Conservation (phyloP, 495 filamentous ascomycete species). For the Trichoderma virens region DNA sequence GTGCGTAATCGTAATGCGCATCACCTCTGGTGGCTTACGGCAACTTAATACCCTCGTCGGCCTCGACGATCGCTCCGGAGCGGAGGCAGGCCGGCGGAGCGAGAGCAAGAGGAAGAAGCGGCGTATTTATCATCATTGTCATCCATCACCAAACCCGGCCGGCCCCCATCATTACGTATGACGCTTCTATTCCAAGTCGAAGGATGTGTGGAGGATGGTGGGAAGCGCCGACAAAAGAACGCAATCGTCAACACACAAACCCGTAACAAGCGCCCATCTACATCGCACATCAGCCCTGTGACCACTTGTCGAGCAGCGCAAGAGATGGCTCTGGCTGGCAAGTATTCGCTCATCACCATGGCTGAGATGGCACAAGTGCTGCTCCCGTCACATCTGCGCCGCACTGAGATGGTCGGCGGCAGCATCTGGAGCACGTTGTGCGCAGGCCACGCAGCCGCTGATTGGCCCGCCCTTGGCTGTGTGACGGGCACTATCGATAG, state of each 20-base stretch:
- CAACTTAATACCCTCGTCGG: background rate
- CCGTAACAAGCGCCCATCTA: background rate
- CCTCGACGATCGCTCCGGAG: background rate
- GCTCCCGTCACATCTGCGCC: background rate
- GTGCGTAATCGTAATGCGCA: background rate
- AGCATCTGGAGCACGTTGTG: background rate
- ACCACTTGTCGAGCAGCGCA: background rate
- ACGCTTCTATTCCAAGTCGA: background rate
- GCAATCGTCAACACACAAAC: background rate
- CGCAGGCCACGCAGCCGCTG: background rate
- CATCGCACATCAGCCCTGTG: slow-evolving; percentile 1
- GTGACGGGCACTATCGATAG: slow-evolving; percentile 1
- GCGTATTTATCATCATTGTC: background rate
- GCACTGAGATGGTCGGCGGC: background rate
- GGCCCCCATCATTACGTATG: slow-evolving; percentile 3
- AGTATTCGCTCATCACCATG: background rate
- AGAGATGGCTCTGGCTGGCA: background rate
- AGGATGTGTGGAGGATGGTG: background rate
- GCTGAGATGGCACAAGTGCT: background rate
- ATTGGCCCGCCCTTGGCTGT: background rate
- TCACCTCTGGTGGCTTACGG: background rate
- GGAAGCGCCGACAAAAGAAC: background rate
- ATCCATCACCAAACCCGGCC: background rate
- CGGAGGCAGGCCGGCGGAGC: background rate
- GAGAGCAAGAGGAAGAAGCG: background rate